phyloP scores from a whole-genome alignment of 164 flowering plant genomes.

The Magnolia changhungtana region DNA sequence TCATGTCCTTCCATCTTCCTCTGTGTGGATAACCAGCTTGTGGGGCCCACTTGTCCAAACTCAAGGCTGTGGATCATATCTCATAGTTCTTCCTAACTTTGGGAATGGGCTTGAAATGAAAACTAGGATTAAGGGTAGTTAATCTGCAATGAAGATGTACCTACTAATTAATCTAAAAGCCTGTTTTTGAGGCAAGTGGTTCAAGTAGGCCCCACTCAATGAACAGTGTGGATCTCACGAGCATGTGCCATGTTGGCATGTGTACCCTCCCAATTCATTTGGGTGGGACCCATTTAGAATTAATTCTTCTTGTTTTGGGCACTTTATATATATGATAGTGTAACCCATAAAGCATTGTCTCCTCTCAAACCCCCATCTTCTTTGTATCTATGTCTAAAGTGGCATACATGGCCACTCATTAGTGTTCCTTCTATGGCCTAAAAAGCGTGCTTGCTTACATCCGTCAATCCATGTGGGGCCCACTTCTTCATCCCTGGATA shows the following conservation, averaged over 20 bases:
- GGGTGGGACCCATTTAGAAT: no score
- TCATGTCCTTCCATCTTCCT: no score
- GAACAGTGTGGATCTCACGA: not conserved
- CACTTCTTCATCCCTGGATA: not conserved
- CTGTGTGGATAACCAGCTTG: no score
- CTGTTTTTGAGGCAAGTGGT: not conserved
- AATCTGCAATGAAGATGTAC: no score
- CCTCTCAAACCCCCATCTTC: not conserved
- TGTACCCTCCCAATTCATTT: not conserved
- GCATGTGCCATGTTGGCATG: not conserved
- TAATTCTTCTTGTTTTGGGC: not conserved
- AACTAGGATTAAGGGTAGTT: no score
- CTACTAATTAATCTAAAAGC: no score
- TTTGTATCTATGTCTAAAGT: not conserved
- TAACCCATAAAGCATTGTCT: not conserved
- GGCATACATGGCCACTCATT: not conserved
- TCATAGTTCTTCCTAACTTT: no score
- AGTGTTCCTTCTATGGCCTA: not conserved
- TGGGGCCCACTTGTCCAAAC: no score
- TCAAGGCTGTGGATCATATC: no score
- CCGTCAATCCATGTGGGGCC: not conserved
- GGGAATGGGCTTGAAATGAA: no score
- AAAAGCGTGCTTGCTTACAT: not conserved
- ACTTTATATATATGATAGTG: not conserved
- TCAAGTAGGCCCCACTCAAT: not conserved